Evolutionary conservation across 1,139 yeast genomes (phyloP).

Genomic region (Meyerozyma athensensis): DNA sequence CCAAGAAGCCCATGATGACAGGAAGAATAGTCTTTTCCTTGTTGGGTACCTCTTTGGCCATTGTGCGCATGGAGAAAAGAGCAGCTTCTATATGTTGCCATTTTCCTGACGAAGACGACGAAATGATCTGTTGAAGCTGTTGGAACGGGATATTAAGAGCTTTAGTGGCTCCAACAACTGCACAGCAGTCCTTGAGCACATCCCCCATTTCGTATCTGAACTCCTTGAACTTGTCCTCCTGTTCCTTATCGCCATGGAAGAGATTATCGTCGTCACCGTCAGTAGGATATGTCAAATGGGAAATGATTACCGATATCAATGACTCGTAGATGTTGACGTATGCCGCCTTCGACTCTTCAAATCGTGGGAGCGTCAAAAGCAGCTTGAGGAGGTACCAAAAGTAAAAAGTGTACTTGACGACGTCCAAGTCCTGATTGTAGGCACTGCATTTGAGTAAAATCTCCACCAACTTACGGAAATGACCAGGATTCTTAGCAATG

Average conservation of each 20-base stretch:
- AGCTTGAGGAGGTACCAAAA: constrained; percentile 88
- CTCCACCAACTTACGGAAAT: constrained; percentile 72
- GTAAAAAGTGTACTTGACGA: constrained; percentile 84
- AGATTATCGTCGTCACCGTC: constrained; percentile 33
- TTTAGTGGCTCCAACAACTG: constrained; percentile 71
- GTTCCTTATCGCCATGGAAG: constrained; percentile 65
- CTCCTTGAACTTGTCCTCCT: constrained; percentile 88
- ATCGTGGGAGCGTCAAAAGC: constrained; percentile 60
- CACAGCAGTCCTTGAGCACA: constrained; percentile 90
- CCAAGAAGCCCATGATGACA: constrained; percentile 64
- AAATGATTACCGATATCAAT: constrained; percentile 63
- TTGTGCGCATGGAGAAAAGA: constrained; percentile 81
- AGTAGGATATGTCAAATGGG: constrained; percentile 73
- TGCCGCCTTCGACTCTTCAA: constrained; percentile 52
- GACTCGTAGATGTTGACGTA: constrained; percentile 59
- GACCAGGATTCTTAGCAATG: constrained; percentile 67
- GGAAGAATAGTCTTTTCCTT: constrained; percentile 71
- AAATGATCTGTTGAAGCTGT: constrained; percentile 38
- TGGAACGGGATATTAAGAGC: constrained; percentile 64
- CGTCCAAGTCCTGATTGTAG: constrained; percentile 76
- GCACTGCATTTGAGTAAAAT: constrained; percentile 58
- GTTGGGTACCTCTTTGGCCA: constrained; percentile 85
- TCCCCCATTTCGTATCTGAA: constrained; percentile 97
- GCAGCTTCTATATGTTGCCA: constrained; percentile 96
- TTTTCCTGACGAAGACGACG: constrained; percentile 17